Evolutionary conservation across 306 rosid species (phyloP), one percentile per base, ranked within the genome.

Genomic region (Senna tora): DNA sequence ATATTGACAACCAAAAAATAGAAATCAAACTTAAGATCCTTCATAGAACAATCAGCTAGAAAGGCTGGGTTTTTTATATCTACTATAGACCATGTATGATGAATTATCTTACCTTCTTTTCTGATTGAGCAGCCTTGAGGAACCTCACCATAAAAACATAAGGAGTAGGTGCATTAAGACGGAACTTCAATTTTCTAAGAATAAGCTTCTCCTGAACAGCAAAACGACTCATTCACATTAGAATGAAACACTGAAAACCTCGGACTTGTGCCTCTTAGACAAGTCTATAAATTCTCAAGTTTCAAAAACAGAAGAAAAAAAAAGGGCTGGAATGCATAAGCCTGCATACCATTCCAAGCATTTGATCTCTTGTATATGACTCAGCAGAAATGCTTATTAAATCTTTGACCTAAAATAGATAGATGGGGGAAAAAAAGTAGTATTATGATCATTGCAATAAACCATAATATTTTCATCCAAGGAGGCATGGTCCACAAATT

Each of bases 91-190:
- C 33, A 42, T 43, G 41, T 28, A 42, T 36, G 42, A 46, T 20
- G 66, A 57, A 50, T 38, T 69, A 53, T 19, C 61, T 62, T 79
- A 93, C 98, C 96, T 86, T 87, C 22, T 17, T 67, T 58, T 87
- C 84, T 54, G 98, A 81, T 81, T 81, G 94, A 58, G 92, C 86
- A 66, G 98, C 98, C 87, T 91, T 94, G 54, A 91, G 92, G 82
- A 94, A 91, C 77, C 98, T 89, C 84, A 89, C 76, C 96, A 91
- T 79, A 50, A 91, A 94, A 75, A 91, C 94, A 69, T 91, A 94
- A n/a, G 88, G 94, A 70, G 96, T 94, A 41, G 98, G 95, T 36
- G 84, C 21, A 70, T 89, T 91, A 45, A 94, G 83, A 38, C 95
- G 94, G 73, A 94, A 94, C 80, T 94, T 87, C 64, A 91, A 66